These are phyloP conservation scores for Phytophthora citricola DNA, from an alignment of 352 stramenopile genomes.

Conservation along the genomic window DNA sequence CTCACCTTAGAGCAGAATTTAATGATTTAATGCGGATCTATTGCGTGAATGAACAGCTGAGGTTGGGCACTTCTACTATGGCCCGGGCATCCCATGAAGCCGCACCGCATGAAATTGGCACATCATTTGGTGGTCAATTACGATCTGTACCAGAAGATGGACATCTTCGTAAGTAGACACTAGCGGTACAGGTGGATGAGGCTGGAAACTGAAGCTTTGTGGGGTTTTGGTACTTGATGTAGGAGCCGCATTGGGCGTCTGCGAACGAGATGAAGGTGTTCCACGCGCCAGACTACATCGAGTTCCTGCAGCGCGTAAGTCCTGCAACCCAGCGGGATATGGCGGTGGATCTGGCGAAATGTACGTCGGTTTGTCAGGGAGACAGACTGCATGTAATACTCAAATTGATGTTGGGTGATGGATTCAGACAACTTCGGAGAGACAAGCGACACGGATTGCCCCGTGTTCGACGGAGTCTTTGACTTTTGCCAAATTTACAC, in stretches of 20 bases:
- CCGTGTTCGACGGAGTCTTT: slow-evolving; percentile 98
- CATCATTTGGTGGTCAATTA: slow-evolving; percentile 98
- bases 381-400: not conserved
- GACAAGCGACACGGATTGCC: slow-evolving; percentile 94
- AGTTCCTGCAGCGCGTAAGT: slow-evolving; percentile 96
- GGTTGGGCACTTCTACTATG: slow-evolving; percentile 98
- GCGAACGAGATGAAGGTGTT: slow-evolving; percentile 96
- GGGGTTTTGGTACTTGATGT: not conserved
- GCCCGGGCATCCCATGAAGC: slow-evolving; percentile 98
- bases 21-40: not conserved
- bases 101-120: slow-evolving; percentile 95
- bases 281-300: slow-evolving; percentile 97
- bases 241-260: slow-evolving; percentile 82
- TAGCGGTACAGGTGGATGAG: not conserved
- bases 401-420: not conserved
- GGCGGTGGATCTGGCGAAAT: slow-evolving; percentile 71
- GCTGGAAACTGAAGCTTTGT: not conserved
- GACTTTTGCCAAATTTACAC: slow-evolving; percentile 98
- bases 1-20: not conserved
- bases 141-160: slow-evolving; percentile 98
- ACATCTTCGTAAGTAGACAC: slow-evolving; percentile 90
- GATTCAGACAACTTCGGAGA: slow-evolving; percentile 95
- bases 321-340: slow-evolving; percentile 93
- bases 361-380: slow-evolving; percentile 32
- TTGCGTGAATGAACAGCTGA: slow-evolving; percentile 64